These are phyloP conservation scores for Fraxinus ornus DNA, from an alignment of 305 asterid species.

Conservation along the genomic window DNA sequence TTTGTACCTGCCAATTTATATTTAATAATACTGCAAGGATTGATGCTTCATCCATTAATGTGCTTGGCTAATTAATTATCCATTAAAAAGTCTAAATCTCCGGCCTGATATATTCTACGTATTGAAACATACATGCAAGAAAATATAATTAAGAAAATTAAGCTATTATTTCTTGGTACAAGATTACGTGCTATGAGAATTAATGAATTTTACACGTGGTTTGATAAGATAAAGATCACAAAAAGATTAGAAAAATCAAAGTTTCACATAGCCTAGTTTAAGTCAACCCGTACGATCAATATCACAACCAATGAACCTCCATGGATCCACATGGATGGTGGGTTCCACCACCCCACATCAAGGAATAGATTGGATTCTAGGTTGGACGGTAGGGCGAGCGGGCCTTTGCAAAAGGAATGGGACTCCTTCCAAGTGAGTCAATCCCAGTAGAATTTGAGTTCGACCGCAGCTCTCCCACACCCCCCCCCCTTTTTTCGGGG, in stretches of 20 bases:
- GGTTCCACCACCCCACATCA: too few relatives aligned
- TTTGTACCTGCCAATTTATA: not conserved
- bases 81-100: constrained; percentile 37
- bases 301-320: too few relatives aligned
- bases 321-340: too few relatives aligned
- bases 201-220: not conserved
- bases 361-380: too few relatives aligned
- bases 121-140: not conserved
- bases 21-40: not conserved
- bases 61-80: not conserved
- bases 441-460: too few relatives aligned
- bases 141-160: constrained; percentile 8
- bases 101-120: constrained; percentile 19
- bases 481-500: too few relatives aligned
- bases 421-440: too few relatives aligned
- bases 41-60: not conserved
- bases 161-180: not conserved
- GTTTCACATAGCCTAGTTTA: not conserved
- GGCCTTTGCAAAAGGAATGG: too few relatives aligned
- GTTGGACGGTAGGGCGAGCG: too few relatives aligned
- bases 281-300: too few relatives aligned
- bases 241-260: not conserved
- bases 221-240: not conserved
- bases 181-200: constrained; percentile 4
- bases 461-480: too few relatives aligned